These are phyloP conservation scores for Taiozyma sp. DNA, from an alignment of 1,139 yeast genomes.

Conservation along the genomic window DNA sequence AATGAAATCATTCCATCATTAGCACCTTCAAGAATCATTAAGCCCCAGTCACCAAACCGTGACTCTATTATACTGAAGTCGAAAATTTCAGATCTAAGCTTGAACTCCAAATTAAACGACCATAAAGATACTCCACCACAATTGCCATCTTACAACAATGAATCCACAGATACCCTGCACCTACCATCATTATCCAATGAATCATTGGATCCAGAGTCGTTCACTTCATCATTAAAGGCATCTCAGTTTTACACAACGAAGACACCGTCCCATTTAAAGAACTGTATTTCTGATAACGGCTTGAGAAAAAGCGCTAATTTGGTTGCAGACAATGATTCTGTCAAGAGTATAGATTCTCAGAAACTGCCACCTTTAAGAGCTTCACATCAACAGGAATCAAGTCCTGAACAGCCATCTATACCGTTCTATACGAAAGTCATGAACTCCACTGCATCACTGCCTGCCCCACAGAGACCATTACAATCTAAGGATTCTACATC, in stretches of 20 bases:
- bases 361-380: background rate
- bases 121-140: background rate
- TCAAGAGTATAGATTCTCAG: background rate
- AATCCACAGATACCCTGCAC: background rate
- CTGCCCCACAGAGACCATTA: background rate
- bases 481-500: background rate
- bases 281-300: background rate
- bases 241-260: background rate
- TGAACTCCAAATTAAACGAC: background rate
- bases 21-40: conserved; percentile 14
- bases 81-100: background rate
- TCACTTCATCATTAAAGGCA: background rate
- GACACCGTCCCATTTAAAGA: background rate
- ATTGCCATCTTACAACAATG: background rate
- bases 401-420: background rate
- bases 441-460: background rate
- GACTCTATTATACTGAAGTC: background rate
- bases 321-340: background rate
- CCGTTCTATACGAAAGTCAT: background rate
- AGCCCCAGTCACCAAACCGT: conserved; percentile 6
- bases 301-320: background rate
- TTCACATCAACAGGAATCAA: background rate
- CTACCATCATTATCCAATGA: background rate
- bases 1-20: conserved; percentile 2
- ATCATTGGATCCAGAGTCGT: background rate